A percentile compares a stretch with the other conserved stretches of the same genome.
These are phyloP conservation scores for Yarrowia bubula DNA, from an alignment of 805 yeast species.

Conservation along the genomic window DNA sequence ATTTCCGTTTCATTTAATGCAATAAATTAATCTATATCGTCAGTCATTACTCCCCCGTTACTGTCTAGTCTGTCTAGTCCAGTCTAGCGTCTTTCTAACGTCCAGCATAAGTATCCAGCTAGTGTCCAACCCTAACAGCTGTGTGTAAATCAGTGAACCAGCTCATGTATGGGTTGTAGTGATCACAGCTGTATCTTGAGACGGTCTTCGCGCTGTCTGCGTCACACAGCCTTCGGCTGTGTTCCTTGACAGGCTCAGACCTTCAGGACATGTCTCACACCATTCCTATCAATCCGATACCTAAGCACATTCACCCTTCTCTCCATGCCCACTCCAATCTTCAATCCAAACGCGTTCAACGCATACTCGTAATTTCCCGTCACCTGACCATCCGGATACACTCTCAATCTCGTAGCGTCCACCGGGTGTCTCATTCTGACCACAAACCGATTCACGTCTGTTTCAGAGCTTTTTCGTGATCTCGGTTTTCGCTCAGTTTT, in stretches of 20 bases:
- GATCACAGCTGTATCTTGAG: too few relatives aligned
- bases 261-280: neutral
- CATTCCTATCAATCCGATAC: slow-evolving; percentile 2
- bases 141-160: too few relatives aligned
- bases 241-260: too few relatives aligned
- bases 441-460: neutral
- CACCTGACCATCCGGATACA: slow-evolving; percentile 12
- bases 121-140: too few relatives aligned
- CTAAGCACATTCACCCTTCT: neutral
- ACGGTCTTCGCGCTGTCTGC: too few relatives aligned
- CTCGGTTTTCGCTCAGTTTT: neutral
- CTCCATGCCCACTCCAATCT: slow-evolving; percentile 13
- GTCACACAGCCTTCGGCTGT: too few relatives aligned
- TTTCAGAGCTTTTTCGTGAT: neutral
- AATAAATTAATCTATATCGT: neutral
- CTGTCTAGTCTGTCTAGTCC: too few relatives aligned
- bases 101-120: too few relatives aligned
- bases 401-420: neutral
- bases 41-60: too few relatives aligned
- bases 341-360: neutral
- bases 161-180: too few relatives aligned
- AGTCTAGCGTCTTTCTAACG: too few relatives aligned
- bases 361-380: slow-evolving; percentile 14
- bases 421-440: slow-evolving; percentile 8
- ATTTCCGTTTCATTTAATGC: neutral